phyloP scores from a whole-genome alignment of 1,284 basidiomycete genomes.

The Cerioporus squamosus region DNA sequence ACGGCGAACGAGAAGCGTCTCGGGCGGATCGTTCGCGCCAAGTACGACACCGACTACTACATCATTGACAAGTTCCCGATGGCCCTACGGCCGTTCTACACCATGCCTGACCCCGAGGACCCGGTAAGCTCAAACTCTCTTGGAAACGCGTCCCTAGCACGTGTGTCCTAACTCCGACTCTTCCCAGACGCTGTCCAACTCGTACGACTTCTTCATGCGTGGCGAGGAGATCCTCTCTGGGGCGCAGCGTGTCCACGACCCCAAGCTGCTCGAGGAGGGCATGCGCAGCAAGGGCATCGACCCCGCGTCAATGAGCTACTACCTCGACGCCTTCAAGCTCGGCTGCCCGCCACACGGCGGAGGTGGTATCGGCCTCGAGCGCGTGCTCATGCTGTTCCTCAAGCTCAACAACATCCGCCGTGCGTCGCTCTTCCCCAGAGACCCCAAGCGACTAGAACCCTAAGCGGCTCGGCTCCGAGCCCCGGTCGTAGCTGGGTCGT shows the following conservation, averaged over 20 bases:
- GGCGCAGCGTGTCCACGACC: slow-evolving; percentile 96
- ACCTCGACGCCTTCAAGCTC: slow-evolving; percentile 93
- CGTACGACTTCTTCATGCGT: slow-evolving; percentile 99
- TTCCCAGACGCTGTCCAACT: slow-evolving; percentile 86
- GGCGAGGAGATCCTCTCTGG: slow-evolving; percentile 98
- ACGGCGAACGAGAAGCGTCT: slow-evolving; percentile 94
- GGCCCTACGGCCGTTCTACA: slow-evolving; percentile 95
- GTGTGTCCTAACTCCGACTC: neutral
- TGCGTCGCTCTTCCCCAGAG: slow-evolving; percentile 94
- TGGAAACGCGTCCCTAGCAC: no score
- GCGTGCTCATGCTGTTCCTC: slow-evolving; percentile 95
- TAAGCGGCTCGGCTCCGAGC: slow-evolving; percentile 39
- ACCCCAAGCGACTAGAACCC: slow-evolving; percentile 83
- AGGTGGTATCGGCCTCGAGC: slow-evolving; percentile 89
- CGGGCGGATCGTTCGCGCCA: slow-evolving; percentile 86
- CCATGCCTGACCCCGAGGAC: slow-evolving; percentile 93
- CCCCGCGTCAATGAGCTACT: slow-evolving; percentile 86
- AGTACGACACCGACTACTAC: slow-evolving; percentile 97
- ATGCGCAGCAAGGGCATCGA: slow-evolving; percentile 86
- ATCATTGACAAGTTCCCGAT: slow-evolving; percentile 98
- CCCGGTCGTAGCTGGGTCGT: neutral
- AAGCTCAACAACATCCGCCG: slow-evolving; percentile 95
- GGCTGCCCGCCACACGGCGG: slow-evolving; percentile 92
- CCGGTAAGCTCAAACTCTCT: slow-evolving; percentile 50
- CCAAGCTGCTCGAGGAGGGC: slow-evolving; percentile 79